phyloP scores from a whole-genome alignment of 257 asterid species.

The Primulina tabacum region DNA sequence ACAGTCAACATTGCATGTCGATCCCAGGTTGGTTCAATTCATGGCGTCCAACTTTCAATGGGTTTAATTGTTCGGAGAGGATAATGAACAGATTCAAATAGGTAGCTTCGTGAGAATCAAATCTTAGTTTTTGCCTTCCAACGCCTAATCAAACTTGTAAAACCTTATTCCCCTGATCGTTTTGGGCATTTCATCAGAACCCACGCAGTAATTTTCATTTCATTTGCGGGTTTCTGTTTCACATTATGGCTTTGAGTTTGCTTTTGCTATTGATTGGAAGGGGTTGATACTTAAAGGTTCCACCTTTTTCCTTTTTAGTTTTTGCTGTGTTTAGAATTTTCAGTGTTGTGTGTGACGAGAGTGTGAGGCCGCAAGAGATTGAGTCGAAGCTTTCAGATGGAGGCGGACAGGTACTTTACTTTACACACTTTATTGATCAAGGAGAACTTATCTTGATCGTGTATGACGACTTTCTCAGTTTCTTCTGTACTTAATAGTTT shows the following conservation, averaged over 20 bases:
- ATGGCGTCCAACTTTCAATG: too few species aligned
- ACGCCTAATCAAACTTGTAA: too few species aligned
- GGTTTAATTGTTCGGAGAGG: too few species aligned
- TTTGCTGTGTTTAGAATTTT: not conserved
- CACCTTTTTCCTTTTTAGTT: not conserved
- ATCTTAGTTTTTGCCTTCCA: not conserved
- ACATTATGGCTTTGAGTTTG: not conserved
- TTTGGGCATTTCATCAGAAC: not conserved
- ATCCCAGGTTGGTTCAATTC: not conserved
- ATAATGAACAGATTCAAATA: not conserved
- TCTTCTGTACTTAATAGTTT: not conserved
- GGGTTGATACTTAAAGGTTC: not conserved
- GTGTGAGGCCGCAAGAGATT: not conserved
- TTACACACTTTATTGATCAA: not conserved
- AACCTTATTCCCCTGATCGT: not conserved
- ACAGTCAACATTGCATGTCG: not conserved
- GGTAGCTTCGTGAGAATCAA: not conserved
- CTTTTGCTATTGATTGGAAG: not conserved
- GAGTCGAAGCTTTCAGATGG: slow-evolving; percentile 31
- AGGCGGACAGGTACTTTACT: slow-evolving; percentile 41
- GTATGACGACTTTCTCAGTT: not conserved
- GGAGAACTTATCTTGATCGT: too few species aligned
- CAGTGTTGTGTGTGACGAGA: not conserved
- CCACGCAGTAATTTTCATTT: not conserved
- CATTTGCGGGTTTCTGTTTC: not conserved